Evolutionary conservation across 2,329 filamentous ascomycete genomes (phyloP).

Genomic region (Chaetomiaceae sp.): DNA sequence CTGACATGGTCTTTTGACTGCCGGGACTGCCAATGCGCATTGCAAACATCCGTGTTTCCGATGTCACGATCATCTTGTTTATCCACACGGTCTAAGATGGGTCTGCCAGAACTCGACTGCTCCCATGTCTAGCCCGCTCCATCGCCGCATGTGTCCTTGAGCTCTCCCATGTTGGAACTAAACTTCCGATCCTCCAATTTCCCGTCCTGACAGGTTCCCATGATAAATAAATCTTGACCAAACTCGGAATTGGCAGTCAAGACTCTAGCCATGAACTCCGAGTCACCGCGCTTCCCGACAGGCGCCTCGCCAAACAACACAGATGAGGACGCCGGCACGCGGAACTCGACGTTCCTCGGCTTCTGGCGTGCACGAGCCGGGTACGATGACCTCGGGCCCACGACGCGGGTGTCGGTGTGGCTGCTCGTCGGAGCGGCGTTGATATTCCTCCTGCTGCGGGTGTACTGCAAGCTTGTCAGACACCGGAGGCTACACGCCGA

Average conservation of each 20-base stretch:
- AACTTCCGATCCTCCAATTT: not conserved
- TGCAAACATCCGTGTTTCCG: not conserved
- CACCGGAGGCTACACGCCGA: slow-evolving; percentile 18
- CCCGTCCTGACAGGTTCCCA: not conserved
- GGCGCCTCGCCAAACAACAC: not conserved
- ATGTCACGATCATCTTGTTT: not conserved
- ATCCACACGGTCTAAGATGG: too few relatives aligned
- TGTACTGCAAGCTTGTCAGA: slow-evolving; percentile 20
- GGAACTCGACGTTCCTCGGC: not conserved
- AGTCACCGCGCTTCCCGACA: not conserved
- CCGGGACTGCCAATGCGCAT: not conserved
- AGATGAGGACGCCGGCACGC: not conserved
- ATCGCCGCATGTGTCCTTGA: too few relatives aligned
- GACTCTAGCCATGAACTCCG: not conserved
- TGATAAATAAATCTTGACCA: not conserved
- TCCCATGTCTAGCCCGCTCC: too few relatives aligned
- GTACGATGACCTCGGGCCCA: not conserved
- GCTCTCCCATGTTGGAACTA: not conserved
- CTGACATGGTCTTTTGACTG: not conserved
- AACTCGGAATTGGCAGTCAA: not conserved
- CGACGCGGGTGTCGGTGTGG: slow-evolving; percentile 17
- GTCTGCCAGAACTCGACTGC: too few relatives aligned
- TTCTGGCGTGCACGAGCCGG: not conserved
- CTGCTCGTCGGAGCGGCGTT: slow-evolving; percentile 13
- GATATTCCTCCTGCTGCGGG: slow-evolving; percentile 9